phyloP scores from a whole-genome alignment of 2,329 filamentous ascomycete genomes.

The Leptographium radiaticola region DNA sequence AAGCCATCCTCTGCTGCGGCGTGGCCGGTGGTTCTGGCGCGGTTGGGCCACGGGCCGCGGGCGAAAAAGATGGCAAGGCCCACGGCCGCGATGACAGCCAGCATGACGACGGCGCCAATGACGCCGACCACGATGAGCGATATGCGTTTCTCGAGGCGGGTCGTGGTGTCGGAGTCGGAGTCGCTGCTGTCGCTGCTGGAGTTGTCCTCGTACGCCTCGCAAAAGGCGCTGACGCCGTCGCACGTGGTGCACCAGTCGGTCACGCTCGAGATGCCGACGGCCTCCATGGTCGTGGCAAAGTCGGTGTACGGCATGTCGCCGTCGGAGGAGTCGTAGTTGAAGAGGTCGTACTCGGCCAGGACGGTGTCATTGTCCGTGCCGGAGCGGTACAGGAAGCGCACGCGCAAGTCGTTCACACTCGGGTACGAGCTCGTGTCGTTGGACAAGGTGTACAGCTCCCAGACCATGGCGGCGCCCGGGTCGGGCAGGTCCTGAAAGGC shows the following conservation, averaged over 20 bases:
- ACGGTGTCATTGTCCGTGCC: slow-evolving; percentile 24
- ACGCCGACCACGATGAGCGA: slow-evolving; percentile 29
- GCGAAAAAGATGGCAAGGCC: slow-evolving; percentile 11
- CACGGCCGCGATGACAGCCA: slow-evolving; percentile 18
- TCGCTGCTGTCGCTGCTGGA: background rate
- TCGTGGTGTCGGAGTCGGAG: background rate
- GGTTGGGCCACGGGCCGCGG: slow-evolving; percentile 17
- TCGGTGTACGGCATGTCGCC: slow-evolving; percentile 22
- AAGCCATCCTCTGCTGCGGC: background rate
- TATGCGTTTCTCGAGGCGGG: slow-evolving; percentile 8
- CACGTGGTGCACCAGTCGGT: slow-evolving; percentile 33
- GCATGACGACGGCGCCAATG: slow-evolving; percentile 29
- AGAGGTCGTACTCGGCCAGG: slow-evolving; percentile 27
- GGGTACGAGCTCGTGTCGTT: slow-evolving; percentile 14
- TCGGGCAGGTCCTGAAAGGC: slow-evolving; percentile 39
- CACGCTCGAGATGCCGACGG: slow-evolving; percentile 20
- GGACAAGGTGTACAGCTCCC: slow-evolving; percentile 44
- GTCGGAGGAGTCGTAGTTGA: slow-evolving; percentile 21
- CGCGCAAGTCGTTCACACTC: slow-evolving; percentile 25
- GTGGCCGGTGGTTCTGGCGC: slow-evolving; percentile 5
- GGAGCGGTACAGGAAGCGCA: slow-evolving; percentile 45
- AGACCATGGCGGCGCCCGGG: slow-evolving; percentile 62
- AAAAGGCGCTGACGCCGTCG: slow-evolving; percentile 24
- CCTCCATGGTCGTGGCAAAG: slow-evolving; percentile 25
- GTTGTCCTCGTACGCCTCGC: slow-evolving; percentile 13